Evolutionary conservation across 179 eudicot species (phyloP), one percentile per base, ranked within the genome.

Genomic region (Vitellaria paradoxa): DNA sequence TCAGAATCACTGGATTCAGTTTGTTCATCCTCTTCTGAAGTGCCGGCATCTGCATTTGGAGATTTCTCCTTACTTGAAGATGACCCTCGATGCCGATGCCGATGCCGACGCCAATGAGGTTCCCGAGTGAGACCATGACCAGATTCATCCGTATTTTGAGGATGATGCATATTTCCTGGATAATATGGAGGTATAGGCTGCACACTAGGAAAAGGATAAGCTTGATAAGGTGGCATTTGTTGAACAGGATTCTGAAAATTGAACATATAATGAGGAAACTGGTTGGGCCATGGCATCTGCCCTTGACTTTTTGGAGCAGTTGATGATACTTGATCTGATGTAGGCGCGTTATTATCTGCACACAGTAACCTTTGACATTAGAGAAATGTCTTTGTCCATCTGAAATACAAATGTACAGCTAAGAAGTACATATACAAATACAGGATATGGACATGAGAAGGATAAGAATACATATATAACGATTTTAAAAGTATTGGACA

Each of bases 231-330:
- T 42, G 82, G 81, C 73, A 79, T 74, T 40, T 80, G 78, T 53
- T 80, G 83, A 37, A 76, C 76, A 3, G 83, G 73, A 67, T 72
- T 77, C 65, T 82, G 90, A 82, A 76, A 82, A 57, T 84, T 85
- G 84, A 76, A 86, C 89, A 86, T 86, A 59, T 80, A 88, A 14
- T 26, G 91, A 49, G 91, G 91, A 55, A 85, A 76, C 76, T 86
- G 89, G 82, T 86, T 84, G 65, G 83, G 84, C 89, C 87, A 88
- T 37, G 86, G 85, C 84, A 84, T 72, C 53, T 84, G 87, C 70
- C 78, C 73, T 78, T 76, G 89, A 63, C 69, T 80, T 74, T 80
- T 82, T 45, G 85, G 56, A 21, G 84, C 30, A 72, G 79, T 81
- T 12, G 81, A 21, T 59, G 86, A 75, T 67, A 63, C 62, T 78